Evolutionary conservation across 75 land plant species (phyloP), one percentile per base, ranked within the genome.

Genomic region (Selaginella tamariscina): DNA sequence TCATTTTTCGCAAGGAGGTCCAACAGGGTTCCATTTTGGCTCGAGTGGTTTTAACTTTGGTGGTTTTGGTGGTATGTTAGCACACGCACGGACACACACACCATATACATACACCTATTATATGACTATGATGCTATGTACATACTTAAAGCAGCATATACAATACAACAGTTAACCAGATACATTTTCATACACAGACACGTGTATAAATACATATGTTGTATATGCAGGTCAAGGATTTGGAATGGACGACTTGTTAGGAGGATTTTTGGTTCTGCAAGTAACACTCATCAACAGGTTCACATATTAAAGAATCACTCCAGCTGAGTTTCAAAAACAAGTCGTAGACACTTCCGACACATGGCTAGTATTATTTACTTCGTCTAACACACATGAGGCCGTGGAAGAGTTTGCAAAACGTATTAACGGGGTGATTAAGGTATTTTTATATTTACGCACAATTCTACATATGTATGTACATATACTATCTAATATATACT

Each of bases 401-500:
- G 23, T 93, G 29, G 78, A 83, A 65, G 82, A 86, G 24, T 79
- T 86, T 71, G 79, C 85, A 27, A 74, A 63, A 30, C 73, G 80
- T 29, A 69, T 86, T 32, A 60, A 75, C 54, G 95, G 91, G 54
- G 75, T 80, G 32, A 20, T 89, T 22, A 86, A 89, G 90, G 97
- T 59, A 23, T 23, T 8, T 92, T 66, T 56, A 65, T 30, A 64
- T 39, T 39, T 15, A n/a, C n/a, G n/a, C n/a, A n/a, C n/a, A n/a
- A n/a, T n/a, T n/a, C n/a, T n/a, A n/a, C n/a, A n/a, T n/a, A n/a
- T n/a, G n/a, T n/a, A n/a, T n/a, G n/a, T n/a, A n/a, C n/a, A 2
- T 24, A 23, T 68, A 24, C 21, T 60, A 24, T 20, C 30, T 27
- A n/a, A n/a, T 65, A 15, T 15, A 18, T 1, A 26, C 2, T 27